These are phyloP conservation scores for Lactifluus echinatus DNA, from an alignment of 768 basidiomycete species.

Conservation along the genomic window DNA sequence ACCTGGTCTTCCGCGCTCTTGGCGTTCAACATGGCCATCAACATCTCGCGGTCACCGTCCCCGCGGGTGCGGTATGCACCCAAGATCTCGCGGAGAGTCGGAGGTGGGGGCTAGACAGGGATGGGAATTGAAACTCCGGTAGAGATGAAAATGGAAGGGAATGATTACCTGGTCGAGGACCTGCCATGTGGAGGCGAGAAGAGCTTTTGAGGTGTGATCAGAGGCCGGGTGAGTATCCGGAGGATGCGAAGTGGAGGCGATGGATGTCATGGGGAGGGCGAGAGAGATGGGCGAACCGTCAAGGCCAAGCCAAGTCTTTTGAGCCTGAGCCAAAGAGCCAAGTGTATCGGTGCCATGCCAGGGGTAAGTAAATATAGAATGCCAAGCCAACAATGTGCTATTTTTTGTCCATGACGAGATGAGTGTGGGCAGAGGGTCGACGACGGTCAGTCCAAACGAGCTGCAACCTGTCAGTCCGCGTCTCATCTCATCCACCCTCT, in stretches of 20 bases:
- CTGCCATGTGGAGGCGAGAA: conserved; percentile 39
- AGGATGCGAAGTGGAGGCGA: conserved; percentile 15
- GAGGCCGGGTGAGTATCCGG: neutral
- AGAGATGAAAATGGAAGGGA: neutral
- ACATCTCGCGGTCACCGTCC: conserved; percentile 87
- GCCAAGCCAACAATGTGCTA: conserved; percentile 22
- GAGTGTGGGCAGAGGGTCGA: conserved; percentile 11
- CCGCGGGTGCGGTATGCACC: conserved; percentile 78
- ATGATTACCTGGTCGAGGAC: conserved; percentile 37
- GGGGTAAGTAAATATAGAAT: conserved; percentile 20
- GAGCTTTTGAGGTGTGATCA: conserved; percentile 21
- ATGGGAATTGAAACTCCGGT: neutral
- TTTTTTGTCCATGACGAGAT: conserved; percentile 5
- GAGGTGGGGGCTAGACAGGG: conserved; percentile 57
- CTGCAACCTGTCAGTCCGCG: neutral
- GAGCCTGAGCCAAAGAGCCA: conserved; percentile 16
- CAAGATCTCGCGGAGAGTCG: conserved; percentile 77
- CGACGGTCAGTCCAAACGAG: neutral
- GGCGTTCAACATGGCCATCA: conserved; percentile 84
- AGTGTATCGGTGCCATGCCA: conserved; percentile 13
- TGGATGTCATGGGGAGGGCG: conserved; percentile 15
- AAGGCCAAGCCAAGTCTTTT: conserved; percentile 18
- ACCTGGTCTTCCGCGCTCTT: conserved; percentile 94
- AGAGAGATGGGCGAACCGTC: neutral
- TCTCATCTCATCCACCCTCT: neutral